These are phyloP conservation scores for Marchantia polymorpha DNA, from an alignment of 225 moss, liverwort and hornwort genomes.

Conservation along the genomic window DNA sequence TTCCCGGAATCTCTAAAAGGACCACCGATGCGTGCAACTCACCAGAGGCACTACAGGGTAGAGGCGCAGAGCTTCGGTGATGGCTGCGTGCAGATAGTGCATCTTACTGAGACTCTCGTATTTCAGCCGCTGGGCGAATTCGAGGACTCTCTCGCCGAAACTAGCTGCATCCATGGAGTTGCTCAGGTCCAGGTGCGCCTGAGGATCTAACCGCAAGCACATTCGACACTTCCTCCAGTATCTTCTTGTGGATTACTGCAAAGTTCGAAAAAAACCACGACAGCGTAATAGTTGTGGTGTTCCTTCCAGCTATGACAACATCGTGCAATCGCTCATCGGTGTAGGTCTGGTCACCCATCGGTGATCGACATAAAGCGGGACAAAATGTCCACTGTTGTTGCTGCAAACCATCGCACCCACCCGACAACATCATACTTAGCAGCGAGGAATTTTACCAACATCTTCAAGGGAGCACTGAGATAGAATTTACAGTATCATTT, in stretches of 20 bases:
- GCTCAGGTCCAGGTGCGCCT: too few species aligned
- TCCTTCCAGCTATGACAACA: constrained; percentile 67
- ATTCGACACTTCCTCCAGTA: constrained; percentile 51
- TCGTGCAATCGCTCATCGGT: constrained; percentile 62
- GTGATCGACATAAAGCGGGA: constrained; percentile 64
- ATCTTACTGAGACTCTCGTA: constrained; percentile 56
- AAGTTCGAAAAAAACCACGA: constrained; percentile 66
- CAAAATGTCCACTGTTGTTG: constrained; percentile 58
- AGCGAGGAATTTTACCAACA: background rate
- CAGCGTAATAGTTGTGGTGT: constrained; percentile 74
- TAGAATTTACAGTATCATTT: too few species aligned
- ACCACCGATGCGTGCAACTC: background rate
- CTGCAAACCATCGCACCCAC: too few species aligned
- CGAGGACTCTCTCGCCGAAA: constrained; percentile 25
- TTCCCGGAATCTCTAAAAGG: too few species aligned
- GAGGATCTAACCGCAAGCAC: constrained; percentile 24
- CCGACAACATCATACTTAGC: background rate
- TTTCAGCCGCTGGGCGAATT: constrained; percentile 51
- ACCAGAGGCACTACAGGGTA: constrained; percentile 75
- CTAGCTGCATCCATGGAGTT: background rate
- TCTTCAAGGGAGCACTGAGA: too few species aligned
- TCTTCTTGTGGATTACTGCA: constrained; percentile 42
- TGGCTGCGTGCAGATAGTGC: constrained; percentile 72
- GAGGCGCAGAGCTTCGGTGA: constrained; percentile 68
- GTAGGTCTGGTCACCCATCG: constrained; percentile 43